phyloP scores from a whole-genome alignment of 192 early-diverging fungal genomes.

The Geranomyces variabilis region DNA sequence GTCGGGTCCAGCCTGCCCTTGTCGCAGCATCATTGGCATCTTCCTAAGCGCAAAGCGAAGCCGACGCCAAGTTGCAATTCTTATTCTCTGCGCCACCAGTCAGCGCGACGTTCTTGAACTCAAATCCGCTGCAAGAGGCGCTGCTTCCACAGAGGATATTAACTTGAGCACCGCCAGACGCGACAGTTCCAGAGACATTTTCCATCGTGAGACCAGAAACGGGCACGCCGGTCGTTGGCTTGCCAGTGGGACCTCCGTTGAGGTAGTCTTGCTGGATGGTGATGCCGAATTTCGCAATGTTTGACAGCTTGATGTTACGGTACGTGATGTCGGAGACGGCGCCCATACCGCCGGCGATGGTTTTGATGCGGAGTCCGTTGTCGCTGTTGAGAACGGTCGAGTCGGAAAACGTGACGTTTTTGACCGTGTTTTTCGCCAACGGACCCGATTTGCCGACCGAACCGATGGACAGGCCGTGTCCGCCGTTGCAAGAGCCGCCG shows the following conservation, averaged over 20 bases:
- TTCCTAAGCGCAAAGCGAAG: too few species aligned
- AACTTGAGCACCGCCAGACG: not conserved
- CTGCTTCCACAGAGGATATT: constrained; percentile 10
- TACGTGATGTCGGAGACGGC: constrained; percentile 52
- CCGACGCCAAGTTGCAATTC: too few species aligned
- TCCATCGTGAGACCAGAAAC: constrained; percentile 43
- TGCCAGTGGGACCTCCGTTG: constrained; percentile 43
- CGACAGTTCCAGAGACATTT: constrained; percentile 10
- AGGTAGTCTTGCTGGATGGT: constrained; percentile 53
- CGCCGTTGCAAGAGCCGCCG: constrained; percentile 46
- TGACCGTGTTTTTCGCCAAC: constrained; percentile 31
- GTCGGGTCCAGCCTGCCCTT: too few species aligned
- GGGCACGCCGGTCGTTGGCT: constrained; percentile 36
- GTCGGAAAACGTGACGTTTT: constrained; percentile 40
- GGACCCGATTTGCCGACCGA: constrained; percentile 12
- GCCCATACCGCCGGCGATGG: constrained; percentile 44
- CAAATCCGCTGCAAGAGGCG: too few species aligned
- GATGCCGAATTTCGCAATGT: constrained; percentile 42
- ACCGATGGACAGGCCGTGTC: constrained; percentile 45
- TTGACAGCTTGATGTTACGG: constrained; percentile 40
- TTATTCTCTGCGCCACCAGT: too few species aligned
- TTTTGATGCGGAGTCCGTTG: constrained; percentile 54
- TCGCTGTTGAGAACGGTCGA: constrained; percentile 29
- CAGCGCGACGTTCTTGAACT: too few species aligned
- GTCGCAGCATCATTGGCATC: too few species aligned